Base-by-base conservation (phyloP, 1,284 basidiomycete genomes). In the Cryptococcus sp. region DNA sequence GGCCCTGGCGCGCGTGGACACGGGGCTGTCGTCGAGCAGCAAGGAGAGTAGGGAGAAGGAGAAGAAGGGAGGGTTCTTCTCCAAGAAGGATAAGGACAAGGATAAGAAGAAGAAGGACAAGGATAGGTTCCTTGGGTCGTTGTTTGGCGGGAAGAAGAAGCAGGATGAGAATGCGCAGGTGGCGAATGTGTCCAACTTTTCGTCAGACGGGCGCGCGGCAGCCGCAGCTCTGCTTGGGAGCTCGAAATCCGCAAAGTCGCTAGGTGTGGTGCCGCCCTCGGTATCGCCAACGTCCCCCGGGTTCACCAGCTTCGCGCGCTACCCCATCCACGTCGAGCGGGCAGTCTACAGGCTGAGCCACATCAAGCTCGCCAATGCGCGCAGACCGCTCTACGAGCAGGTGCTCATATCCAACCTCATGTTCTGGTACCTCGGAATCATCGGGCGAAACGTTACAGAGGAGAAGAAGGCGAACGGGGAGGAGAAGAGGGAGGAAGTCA, bases 381-480 rank as follows among this genome's bases (percentile, higher is more conserved):
- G 96, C 52, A 82, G 95, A 44, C 93, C 96, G 18, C 81, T 99
- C 16, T 98, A 96, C 70, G 96, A 99, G 79, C 95, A 99, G 77
- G 95, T 99, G 50, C 80, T 98, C 60, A 98, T 98, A 76, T 96
- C 92, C 69, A 98, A 98, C 76, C 82, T 98, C 65, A 98, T 98
- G 94, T 98, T 98, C 81, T 98, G 95, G 95, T 98, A 98, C 75
- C 82, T 98, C 40, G 90, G 91, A n/a, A 85, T 98, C 62, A 96
- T 98, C 78, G 97, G 98, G 75, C 92, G 81, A 36, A 73, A 79
- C 53, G 62, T 85, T 70, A 67, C 73, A 20, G 72, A 77, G 48
- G 78, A 79, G 59, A 73, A 77, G 53, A 78, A 78, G 55, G 82
- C 77, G 47, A 75, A 77, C 54, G 73, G 78, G n/a, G 67, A 75